Percentiles rank a stretch among this genome's conserved stretches.
Conservation (phyloP, 768 basidiomycete species). For the Pleurotus giganteus region DNA sequence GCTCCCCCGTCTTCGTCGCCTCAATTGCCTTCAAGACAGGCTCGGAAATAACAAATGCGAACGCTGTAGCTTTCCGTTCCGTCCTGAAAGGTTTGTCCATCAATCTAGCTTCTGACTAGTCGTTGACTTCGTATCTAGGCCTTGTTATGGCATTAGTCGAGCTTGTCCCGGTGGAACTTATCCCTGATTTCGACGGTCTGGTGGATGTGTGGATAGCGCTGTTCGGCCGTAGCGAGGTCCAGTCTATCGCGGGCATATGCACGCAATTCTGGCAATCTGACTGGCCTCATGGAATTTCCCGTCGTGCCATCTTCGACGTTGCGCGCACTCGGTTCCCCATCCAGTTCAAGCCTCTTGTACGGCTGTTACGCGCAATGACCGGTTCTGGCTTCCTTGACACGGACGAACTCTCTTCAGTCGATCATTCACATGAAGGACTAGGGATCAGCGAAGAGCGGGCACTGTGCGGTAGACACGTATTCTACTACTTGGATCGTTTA, state of each 20-base stretch:
- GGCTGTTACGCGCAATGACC: slow-evolving; percentile 74
- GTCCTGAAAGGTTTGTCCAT: slow-evolving; percentile 71
- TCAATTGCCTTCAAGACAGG: slow-evolving; percentile 66
- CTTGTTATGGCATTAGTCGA: slow-evolving; percentile 75
- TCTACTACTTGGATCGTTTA: slow-evolving; percentile 71
- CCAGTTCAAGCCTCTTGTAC: slow-evolving; percentile 65
- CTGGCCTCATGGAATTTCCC: slow-evolving; percentile 61
- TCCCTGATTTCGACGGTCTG: slow-evolving; percentile 70
- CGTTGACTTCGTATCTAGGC: slow-evolving; percentile 40
- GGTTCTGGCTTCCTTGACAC: slow-evolving; percentile 76
- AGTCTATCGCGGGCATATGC: slow-evolving; percentile 66
- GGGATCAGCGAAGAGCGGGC: slow-evolving; percentile 46
- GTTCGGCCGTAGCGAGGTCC: slow-evolving; percentile 72
- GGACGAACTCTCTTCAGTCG: slow-evolving; percentile 58
- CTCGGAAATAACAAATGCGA: slow-evolving; percentile 70
- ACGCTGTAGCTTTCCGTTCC: slow-evolving; percentile 76
- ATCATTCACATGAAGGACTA: slow-evolving; percentile 39
- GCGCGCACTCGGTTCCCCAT: slow-evolving; percentile 82
- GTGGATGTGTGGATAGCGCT: slow-evolving; percentile 78
- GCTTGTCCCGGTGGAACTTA: slow-evolving; percentile 70
- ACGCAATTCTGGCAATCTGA: slow-evolving; percentile 83
- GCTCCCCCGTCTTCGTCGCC: slow-evolving; percentile 76
- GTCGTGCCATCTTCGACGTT: slow-evolving; percentile 81
- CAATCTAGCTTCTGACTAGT: not conserved
- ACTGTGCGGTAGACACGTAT: slow-evolving; percentile 68